Percentiles rank a stretch among this genome's conserved stretches.
These are phyloP conservation scores for Sinapis alba DNA, from an alignment of 441 rosid genomes.

Conservation along the genomic window DNA sequence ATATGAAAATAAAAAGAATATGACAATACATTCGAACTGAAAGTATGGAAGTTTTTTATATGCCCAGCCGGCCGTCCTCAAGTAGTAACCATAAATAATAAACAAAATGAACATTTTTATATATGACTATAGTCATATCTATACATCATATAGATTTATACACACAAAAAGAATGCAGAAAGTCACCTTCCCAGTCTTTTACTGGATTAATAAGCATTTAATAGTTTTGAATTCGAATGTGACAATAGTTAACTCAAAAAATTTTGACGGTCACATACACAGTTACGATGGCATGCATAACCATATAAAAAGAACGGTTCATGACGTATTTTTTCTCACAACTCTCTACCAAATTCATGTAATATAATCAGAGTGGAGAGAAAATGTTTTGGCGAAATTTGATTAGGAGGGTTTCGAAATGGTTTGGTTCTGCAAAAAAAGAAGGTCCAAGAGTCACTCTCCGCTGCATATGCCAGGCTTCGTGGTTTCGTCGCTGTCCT, in stretches of 20 bases:
- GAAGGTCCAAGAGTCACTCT: not conserved
- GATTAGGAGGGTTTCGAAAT: conserved; percentile 13
- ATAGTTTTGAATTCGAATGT: not conserved
- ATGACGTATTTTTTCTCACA: not conserved
- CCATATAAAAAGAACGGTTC: conserved; percentile 14
- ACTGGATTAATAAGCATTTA: not conserved
- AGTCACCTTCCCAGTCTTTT: not conserved
- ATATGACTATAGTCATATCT: too few species aligned
- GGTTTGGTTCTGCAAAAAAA: conserved; percentile 12
- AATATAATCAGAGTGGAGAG: not conserved
- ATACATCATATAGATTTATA: not conserved
- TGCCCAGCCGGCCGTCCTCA: too few species aligned
- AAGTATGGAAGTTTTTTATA: too few species aligned
- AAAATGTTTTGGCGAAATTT: conserved; percentile 20
- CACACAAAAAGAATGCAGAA: not conserved
- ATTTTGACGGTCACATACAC: conserved; percentile 18
- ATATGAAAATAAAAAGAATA: too few species aligned
- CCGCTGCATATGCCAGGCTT: not conserved
- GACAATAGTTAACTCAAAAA: conserved; percentile 1
- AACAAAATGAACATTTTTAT: too few species aligned
- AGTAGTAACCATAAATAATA: too few species aligned
- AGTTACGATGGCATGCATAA: not conserved
- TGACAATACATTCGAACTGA: too few species aligned
- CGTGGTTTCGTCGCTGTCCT: not conserved
- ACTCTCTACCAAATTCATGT: not conserved